Conservation (phyloP, 176 grass and related monocot genomes). For the Oryza meyeriana region DNA sequence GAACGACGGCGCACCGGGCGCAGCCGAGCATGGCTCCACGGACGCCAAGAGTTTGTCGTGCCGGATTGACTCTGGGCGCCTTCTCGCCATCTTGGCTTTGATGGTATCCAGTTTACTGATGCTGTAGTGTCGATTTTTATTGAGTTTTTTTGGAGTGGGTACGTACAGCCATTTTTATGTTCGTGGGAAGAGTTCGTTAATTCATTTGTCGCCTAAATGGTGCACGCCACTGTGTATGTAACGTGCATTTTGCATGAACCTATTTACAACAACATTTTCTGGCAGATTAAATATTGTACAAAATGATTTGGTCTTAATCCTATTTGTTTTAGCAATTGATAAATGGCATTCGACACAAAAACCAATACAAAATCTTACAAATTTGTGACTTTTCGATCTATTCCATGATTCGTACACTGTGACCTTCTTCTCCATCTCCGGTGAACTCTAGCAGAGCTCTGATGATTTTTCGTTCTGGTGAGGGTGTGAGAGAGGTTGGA, state of each 20-base stretch:
- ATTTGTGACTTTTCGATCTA: too few species aligned
- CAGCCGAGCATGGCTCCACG: background rate
- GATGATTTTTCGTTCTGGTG: too few species aligned
- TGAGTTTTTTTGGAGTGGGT: background rate
- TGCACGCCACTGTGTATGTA: background rate
- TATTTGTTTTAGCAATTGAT: too few species aligned
- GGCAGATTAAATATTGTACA: too few species aligned
- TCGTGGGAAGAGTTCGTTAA: background rate
- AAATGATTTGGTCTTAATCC: too few species aligned
- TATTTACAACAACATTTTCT: background rate
- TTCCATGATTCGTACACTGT: too few species aligned
- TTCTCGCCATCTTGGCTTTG: background rate
- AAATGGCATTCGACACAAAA: too few species aligned
- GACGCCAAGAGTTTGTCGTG: conserved; percentile 15
- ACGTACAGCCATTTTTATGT: background rate
- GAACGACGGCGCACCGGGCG: background rate
- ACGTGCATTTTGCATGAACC: background rate
- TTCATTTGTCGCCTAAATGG: background rate
- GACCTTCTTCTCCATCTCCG: too few species aligned
- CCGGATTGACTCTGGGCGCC: background rate
- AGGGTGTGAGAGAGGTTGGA: too few species aligned
- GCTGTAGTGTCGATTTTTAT: background rate
- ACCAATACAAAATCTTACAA: too few species aligned
- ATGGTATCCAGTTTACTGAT: background rate
- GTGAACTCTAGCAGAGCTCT: too few species aligned